These are phyloP conservation scores for Dioscorea cayenensis DNA, from an alignment of 116 monocot genomes.

Conservation along the genomic window DNA sequence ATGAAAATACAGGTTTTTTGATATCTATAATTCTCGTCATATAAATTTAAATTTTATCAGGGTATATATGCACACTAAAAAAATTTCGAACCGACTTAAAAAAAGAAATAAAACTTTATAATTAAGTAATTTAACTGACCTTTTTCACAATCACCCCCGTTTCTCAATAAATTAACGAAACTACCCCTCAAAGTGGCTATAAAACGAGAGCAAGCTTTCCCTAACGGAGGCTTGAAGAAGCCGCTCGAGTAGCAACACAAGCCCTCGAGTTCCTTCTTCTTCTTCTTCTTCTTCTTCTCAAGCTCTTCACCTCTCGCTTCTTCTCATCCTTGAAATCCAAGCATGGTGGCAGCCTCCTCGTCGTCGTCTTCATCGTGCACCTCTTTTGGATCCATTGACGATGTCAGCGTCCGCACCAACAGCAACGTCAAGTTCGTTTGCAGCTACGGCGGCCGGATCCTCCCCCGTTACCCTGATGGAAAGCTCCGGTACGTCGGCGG, in stretches of 20 bases:
- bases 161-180: too few relatives aligned
- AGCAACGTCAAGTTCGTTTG: conserved; percentile 56
- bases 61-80: too few relatives aligned
- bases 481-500: conserved; percentile 74
- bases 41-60: too few relatives aligned
- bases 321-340: background rate
- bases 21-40: too few relatives aligned
- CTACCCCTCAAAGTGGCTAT: background rate
- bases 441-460: conserved; percentile 70
- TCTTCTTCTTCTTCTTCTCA: too few relatives aligned
- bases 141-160: too few relatives aligned
- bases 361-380: conserved; percentile 30
- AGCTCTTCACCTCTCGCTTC: background rate
- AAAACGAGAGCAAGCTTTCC: background rate
- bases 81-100: too few relatives aligned
- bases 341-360: conserved; percentile 33
- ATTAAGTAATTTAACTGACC: too few relatives aligned
- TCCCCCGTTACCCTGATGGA: conserved; percentile 54
- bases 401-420: conserved; percentile 8
- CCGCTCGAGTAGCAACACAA: background rate
- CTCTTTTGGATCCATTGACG: conserved; percentile 34
- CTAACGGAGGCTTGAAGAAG: conserved; percentile 12
- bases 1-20: too few relatives aligned
- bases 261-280: background rate
- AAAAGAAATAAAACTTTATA: too few relatives aligned